Evolutionary conservation across 345 rosid genomes (phyloP).

Genomic region (Populus tremula): DNA sequence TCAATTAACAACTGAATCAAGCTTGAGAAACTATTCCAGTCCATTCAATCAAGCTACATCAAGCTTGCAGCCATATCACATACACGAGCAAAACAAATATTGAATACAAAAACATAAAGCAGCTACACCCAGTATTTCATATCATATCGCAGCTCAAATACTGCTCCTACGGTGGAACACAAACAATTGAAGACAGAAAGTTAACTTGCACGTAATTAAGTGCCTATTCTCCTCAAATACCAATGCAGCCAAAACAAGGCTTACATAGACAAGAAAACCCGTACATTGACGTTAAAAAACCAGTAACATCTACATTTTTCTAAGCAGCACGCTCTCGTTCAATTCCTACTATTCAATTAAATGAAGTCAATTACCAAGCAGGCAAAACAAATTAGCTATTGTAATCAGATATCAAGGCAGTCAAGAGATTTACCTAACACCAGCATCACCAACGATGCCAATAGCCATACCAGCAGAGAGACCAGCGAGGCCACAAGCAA

Average conservation of each 20-base stretch:
- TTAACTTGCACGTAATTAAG: background rate
- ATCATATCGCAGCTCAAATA: background rate
- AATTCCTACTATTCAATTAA: too few species aligned
- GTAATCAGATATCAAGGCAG: background rate
- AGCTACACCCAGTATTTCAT: background rate
- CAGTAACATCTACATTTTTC: background rate
- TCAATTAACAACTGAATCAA: background rate
- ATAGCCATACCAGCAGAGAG: constrained; percentile 34
- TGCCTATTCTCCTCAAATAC: background rate
- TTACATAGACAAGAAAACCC: background rate
- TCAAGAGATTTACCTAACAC: constrained; percentile 21
- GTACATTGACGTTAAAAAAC: background rate
- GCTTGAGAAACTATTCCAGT: background rate
- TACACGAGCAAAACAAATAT: background rate
- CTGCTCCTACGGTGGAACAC: background rate
- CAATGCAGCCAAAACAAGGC: background rate
- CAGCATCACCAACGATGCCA: constrained; percentile 32
- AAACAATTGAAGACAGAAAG: background rate
- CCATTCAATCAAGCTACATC: background rate
- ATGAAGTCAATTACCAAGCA: too few species aligned
- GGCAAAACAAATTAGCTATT: background rate
- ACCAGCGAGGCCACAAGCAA: constrained; percentile 30
- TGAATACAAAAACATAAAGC: background rate
- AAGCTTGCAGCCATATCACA: background rate
- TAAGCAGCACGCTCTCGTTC: too few species aligned